Evolutionary conservation across 2,329 filamentous ascomycete genomes (phyloP).

Genomic region (Aspergillus clavatus): DNA sequence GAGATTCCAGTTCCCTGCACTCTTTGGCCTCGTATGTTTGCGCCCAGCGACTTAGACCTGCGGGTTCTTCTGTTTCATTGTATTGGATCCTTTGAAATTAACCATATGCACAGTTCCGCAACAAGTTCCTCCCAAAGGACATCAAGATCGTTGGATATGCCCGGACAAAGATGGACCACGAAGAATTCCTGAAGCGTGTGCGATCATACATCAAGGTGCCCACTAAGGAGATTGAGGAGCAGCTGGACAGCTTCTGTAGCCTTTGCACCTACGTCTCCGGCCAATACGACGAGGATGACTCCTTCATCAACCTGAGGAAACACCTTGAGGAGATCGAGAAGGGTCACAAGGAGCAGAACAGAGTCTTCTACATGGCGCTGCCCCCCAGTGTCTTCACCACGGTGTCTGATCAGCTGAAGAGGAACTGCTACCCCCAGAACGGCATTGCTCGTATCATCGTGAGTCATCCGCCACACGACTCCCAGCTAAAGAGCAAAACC

Average conservation of each 20-base stretch:
- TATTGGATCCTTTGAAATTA: conserved; percentile 9
- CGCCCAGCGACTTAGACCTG: neutral
- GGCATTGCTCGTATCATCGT: conserved; percentile 94
- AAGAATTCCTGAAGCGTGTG: conserved; percentile 89
- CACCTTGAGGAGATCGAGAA: conserved; percentile 83
- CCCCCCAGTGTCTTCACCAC: conserved; percentile 97
- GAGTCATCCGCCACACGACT: conserved; percentile 34
- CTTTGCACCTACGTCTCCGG: conserved; percentile 93
- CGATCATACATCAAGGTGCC: conserved; percentile 99
- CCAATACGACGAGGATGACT: conserved; percentile 95
- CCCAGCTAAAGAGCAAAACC: neutral
- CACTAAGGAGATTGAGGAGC: conserved; percentile 94
- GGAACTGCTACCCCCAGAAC: conserved; percentile 87
- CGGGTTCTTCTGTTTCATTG: neutral
- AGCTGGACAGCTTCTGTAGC: conserved; percentile 81
- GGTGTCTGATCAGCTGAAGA: conserved; percentile 94
- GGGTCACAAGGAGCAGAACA: conserved; percentile 75
- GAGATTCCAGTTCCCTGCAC: conserved; percentile 79
- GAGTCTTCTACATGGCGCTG: conserved; percentile 98
- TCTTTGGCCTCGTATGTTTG: conserved; percentile 89
- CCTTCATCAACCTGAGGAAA: conserved; percentile 78
- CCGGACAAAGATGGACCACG: conserved; percentile 97
- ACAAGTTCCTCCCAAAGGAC: conserved; percentile 95
- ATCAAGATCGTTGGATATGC: conserved; percentile 98
- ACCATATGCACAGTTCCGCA: conserved; percentile 67